Percentiles rank a stretch among this genome's conserved stretches.
Evolutionary conservation across 2,329 filamentous ascomycete genomes (phyloP).

Genomic region (Plectosphaerella plurivora): DNA sequence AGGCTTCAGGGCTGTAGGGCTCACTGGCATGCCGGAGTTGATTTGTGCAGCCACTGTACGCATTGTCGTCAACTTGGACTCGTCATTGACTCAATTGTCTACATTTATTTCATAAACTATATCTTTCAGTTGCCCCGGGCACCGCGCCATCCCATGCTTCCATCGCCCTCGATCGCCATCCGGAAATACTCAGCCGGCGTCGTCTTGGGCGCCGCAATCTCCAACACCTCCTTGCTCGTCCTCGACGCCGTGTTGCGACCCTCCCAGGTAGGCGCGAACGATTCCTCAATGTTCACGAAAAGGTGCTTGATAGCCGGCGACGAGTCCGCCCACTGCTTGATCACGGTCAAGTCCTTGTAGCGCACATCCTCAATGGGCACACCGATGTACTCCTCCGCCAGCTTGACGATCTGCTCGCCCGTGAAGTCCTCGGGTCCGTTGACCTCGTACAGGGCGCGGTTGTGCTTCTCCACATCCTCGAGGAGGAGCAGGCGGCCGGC

Average conservation of each 20-base stretch:
- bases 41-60: too few species aligned
- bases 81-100: too few species aligned
- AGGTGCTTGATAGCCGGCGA: conserved; percentile 19
- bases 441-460: conserved; percentile 28
- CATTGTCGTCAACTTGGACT: too few species aligned
- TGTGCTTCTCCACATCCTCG: conserved; percentile 21
- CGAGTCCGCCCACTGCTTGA: too few species aligned
- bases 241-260: conserved; percentile 21
- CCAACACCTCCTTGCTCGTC: conserved; percentile 20
- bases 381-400: conserved; percentile 29
- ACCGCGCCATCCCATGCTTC: too few species aligned
- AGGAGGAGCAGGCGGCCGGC: conserved; percentile 27
- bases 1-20: too few species aligned
- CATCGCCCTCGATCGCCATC: too few species aligned
- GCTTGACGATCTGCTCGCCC: conserved; percentile 23
- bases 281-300: conserved; percentile 19
- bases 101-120: too few species aligned
- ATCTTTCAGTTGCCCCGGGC: too few species aligned
- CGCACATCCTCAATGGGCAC: conserved; percentile 17
- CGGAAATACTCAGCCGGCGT: conserved; percentile 18
- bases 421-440: conserved; percentile 34
- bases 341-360: conserved; percentile 24
- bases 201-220: conserved; percentile 21
- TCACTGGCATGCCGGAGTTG: too few species aligned
- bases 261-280: conserved; percentile 20